These are phyloP conservation scores for Quercus robur DNA, from an alignment of 306 rosid genomes.

Conservation along the genomic window DNA sequence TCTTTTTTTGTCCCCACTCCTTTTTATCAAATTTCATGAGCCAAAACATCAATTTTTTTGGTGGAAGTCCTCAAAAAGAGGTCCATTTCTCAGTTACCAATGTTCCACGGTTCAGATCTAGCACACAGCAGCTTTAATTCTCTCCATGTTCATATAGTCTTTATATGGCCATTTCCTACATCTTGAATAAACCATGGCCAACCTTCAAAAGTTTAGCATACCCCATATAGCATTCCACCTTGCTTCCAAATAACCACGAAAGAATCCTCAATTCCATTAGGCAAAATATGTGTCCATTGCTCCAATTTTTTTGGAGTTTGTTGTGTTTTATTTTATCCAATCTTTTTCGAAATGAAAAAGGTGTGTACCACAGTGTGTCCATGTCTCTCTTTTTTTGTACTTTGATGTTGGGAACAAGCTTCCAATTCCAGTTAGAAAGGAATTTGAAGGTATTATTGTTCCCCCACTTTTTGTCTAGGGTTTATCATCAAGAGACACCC, in stretches of 20 bases:
- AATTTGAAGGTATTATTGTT: conserved; percentile 34
- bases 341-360: conserved; percentile 37
- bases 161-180: conserved; percentile 67
- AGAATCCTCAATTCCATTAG: conserved; percentile 48
- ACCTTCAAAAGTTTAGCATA: conserved; percentile 62
- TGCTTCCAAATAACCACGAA: conserved; percentile 71
- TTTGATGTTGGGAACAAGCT: conserved; percentile 45
- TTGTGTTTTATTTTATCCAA: conserved; percentile 51
- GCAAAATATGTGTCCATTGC: conserved; percentile 44
- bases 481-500: conserved; percentile 51
- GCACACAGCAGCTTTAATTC: conserved; percentile 56
- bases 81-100: conserved; percentile 58
- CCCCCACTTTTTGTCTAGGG: conserved; percentile 47
- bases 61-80: conserved; percentile 62
- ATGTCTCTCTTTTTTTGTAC: conserved; percentile 45
- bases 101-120: conserved; percentile 53
- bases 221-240: conserved; percentile 56
- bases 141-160: conserved; percentile 66
- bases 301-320: conserved; percentile 46
- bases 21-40: conserved; percentile 60
- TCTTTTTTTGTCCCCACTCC: conserved; percentile 19
- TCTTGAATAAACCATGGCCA: conserved; percentile 83
- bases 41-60: conserved; percentile 48
- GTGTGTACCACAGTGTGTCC: conserved; percentile 36
- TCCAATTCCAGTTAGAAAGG: conserved; percentile 36